These are phyloP conservation scores for Saccharomyces hybrid DNA, from an alignment of 1,139 yeast species.

Conservation along the genomic window DNA sequence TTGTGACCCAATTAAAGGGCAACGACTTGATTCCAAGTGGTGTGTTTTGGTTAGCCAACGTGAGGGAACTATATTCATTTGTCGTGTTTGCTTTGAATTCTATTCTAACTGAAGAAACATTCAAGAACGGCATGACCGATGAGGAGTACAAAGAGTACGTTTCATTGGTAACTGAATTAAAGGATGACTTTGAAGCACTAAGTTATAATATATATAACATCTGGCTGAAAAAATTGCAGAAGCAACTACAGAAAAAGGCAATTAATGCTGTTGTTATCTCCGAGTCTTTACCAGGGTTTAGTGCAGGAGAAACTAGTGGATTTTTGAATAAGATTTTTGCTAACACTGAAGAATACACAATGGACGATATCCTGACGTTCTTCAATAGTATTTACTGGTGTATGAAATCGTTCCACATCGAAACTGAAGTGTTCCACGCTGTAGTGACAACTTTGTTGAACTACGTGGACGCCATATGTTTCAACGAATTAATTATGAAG, in stretches of 20 bases:
- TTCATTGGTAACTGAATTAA: conserved; percentile 81
- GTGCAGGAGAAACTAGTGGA: conserved; percentile 82
- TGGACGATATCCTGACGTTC: conserved; percentile 90
- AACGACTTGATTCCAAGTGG: conserved; percentile 88
- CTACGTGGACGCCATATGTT: conserved; percentile 88
- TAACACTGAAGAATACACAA: conserved; percentile 68
- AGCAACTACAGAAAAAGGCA: conserved; percentile 83
- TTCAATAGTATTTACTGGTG: conserved; percentile 91
- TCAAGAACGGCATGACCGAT: conserved; percentile 79
- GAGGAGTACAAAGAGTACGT: conserved; percentile 86
- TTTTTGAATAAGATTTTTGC: conserved; percentile 73
- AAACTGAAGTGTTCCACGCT: conserved; percentile 74
- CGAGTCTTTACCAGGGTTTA: conserved; percentile 92
- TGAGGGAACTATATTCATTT: conserved; percentile 91
- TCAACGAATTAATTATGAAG: conserved; percentile 93
- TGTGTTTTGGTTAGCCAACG: conserved; percentile 96
- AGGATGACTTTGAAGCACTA: conserved; percentile 88
- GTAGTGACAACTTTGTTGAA: conserved; percentile 78
- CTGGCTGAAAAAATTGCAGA: conserved; percentile 96
- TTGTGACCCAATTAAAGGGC: conserved; percentile 63
- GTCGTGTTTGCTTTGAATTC: conserved; percentile 90
- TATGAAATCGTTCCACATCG: conserved; percentile 85
- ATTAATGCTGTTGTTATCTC: conserved; percentile 90
- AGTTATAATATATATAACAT: conserved; percentile 92
- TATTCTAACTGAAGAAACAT: conserved; percentile 71